Conservation (phyloP, 768 basidiomycete species). For the Leucosporidium yakuticum region DNA sequence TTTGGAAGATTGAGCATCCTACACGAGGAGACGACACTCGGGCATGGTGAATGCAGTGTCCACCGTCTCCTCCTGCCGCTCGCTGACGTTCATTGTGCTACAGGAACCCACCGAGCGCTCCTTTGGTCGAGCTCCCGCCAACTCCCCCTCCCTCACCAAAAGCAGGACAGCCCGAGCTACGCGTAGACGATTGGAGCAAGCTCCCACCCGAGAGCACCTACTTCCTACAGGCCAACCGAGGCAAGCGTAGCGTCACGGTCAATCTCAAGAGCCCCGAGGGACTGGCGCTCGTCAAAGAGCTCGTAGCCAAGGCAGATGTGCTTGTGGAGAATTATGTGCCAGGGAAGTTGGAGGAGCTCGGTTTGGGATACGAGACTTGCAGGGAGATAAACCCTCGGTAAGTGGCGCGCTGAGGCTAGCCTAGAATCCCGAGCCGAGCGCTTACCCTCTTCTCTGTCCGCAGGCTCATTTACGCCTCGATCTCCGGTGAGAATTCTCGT, state of each 20-base stretch:
- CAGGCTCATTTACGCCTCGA: conserved; percentile 74
- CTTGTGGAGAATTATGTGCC: conserved; percentile 36
- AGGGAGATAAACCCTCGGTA: conserved; percentile 59
- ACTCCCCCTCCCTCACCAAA: conserved; percentile 34
- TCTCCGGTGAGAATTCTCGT: conserved; percentile 59
- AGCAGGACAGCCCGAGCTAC: conserved; percentile 51
- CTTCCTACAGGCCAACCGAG: conserved; percentile 80
- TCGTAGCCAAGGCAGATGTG: conserved; percentile 70
- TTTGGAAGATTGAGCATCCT: conserved; percentile 67
- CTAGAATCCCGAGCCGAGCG: too few species aligned
- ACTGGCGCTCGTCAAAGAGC: conserved; percentile 62
- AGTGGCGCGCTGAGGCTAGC: too few species aligned
- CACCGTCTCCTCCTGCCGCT: not conserved
- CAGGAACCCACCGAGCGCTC: conserved; percentile 47
- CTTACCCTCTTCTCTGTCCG: too few species aligned
- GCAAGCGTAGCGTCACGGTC: conserved; percentile 81
- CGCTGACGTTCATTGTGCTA: not conserved
- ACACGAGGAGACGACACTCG: conserved; percentile 79
- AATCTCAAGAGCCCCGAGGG: conserved; percentile 79
- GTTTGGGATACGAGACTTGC: conserved; percentile 80
- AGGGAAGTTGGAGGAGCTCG: conserved; percentile 73
- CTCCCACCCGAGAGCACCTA: conserved; percentile 88
- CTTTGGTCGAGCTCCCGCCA: conserved; percentile 38
- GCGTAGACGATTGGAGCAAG: conserved; percentile 46
- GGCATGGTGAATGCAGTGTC: conserved; percentile 35